A percentile compares a stretch with the other conserved stretches of the same genome.
Evolutionary conservation across 176 grass and related monocot species (phyloP).

Genomic region (Eragrostis nindensis): DNA sequence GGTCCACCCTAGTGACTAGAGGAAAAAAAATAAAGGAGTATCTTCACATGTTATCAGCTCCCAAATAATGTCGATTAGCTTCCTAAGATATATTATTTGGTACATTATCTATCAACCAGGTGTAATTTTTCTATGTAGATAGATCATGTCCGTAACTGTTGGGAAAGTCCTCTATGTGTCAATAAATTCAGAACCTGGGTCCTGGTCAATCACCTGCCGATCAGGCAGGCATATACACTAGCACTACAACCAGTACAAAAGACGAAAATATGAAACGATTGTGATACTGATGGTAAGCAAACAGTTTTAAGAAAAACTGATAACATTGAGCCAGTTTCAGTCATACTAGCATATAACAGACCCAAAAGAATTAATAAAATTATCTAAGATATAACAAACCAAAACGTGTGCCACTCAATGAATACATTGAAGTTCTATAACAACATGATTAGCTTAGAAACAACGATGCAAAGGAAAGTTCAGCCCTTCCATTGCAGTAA

Average conservation of each 20-base stretch:
- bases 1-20: neutral
- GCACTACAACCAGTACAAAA: constrained; percentile 1
- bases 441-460: neutral
- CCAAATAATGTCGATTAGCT: neutral
- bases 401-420: neutral
- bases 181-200: neutral
- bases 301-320: neutral
- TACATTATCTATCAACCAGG: neutral
- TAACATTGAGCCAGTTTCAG: neutral
- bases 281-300: neutral
- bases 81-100: neutral
- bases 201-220: neutral
- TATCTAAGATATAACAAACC: neutral
- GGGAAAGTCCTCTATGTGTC: too few relatives aligned
- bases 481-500: too few relatives aligned
- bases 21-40: neutral
- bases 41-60: neutral
- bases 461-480: too few relatives aligned
- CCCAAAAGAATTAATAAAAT: neutral
- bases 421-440: neutral
- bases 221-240: neutral
- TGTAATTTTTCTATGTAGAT: neutral
- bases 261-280: neutral
- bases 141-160: too few relatives aligned
- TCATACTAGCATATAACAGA: neutral